Evolutionary conservation across 2,329 filamentous ascomycete genomes (phyloP), one percentile per base, ranked within the genome.

Genomic region (Colletotrichum sp.): DNA sequence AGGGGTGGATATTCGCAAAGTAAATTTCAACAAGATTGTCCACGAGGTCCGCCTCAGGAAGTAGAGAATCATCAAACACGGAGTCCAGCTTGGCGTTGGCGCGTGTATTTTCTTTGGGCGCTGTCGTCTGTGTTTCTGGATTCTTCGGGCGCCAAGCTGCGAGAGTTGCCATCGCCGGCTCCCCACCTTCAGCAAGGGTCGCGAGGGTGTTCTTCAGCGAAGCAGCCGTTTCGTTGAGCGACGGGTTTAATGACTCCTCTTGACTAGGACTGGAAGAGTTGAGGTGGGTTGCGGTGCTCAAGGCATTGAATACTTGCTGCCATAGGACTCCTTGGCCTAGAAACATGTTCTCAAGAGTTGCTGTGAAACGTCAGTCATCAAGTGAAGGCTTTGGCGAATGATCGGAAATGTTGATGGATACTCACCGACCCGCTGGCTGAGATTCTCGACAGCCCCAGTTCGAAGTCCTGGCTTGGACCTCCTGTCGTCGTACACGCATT

Each of bases 261-360:
- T 65, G 59, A 16, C 36, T 28, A 8, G 71, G 66, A 12, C 52
- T 70, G 5, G 59, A 32, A 13, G 38, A 38, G 13, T 71, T 58
- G 7, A 24, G 52, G 12, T 48, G 58, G 14, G 61, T 55, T 7
- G 69, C 38, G 12, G 43, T 48, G 30, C 59, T 73, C 16, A 78
- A 36, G n/a, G 72, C 70, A 59, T 77, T 71, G 55, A 80, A 83
- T 6, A 85, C 77, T 59, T 84, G 82, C 64, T 85, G 82, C 81
- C 81, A 83, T 6, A 85, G 73, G 12, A 85, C 73, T 3, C 83
- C 81, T 55, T 85, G 83, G 1, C 83, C 83, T 4, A 85, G 79
- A 68, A 85, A 85, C 84, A 85, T 85, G 65, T 84, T 82, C 70
- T 85, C 83, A 9, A 85, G 78, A 5, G 79, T 78, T 16, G 77